These are phyloP conservation scores for Leccinum imitatum DNA, from an alignment of 768 basidiomycete species.

Conservation along the genomic window DNA sequence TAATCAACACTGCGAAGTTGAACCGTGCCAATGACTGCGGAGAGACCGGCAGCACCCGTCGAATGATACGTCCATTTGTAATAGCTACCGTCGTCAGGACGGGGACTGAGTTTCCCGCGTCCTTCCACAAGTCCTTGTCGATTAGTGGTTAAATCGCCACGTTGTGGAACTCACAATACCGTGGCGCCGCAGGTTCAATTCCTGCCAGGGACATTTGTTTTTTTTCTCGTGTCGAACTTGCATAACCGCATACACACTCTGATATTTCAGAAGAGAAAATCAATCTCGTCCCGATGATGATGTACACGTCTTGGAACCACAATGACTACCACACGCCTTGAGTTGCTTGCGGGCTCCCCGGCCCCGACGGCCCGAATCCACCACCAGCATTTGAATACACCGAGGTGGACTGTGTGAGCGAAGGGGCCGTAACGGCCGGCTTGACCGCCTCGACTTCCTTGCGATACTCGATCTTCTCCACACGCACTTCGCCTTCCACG, in stretches of 20 bases:
- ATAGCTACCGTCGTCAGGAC: neutral
- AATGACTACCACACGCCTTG: conserved; percentile 29
- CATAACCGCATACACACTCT: neutral
- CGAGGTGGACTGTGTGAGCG: conserved; percentile 32
- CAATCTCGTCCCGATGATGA: neutral
- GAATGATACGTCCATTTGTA: neutral
- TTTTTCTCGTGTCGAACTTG: neutral
- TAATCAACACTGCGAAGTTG: neutral
- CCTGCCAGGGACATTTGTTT: conserved; percentile 36
- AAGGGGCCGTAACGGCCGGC: conserved; percentile 20
- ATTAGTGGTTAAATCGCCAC: conserved; percentile 45
- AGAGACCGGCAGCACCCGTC: neutral
- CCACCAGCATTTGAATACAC: conserved; percentile 29
- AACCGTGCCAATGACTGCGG: too few species aligned
- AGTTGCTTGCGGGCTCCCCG: conserved; percentile 26
- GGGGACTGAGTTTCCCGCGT: conserved; percentile 7
- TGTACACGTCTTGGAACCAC: neutral
- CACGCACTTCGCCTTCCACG: conserved; percentile 90
- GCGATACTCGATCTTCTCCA: conserved; percentile 86
- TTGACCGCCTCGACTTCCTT: conserved; percentile 52
- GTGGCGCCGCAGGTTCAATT: conserved; percentile 39
- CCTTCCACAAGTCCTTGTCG: conserved; percentile 38
- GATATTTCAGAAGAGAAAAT: neutral
- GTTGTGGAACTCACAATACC: conserved; percentile 38
- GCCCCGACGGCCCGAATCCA: conserved; percentile 22